Percentiles rank a stretch among this genome's conserved stretches.
Evolutionary conservation across 2,329 filamentous ascomycete genomes (phyloP).

Genomic region (Penicillium nordicum): DNA sequence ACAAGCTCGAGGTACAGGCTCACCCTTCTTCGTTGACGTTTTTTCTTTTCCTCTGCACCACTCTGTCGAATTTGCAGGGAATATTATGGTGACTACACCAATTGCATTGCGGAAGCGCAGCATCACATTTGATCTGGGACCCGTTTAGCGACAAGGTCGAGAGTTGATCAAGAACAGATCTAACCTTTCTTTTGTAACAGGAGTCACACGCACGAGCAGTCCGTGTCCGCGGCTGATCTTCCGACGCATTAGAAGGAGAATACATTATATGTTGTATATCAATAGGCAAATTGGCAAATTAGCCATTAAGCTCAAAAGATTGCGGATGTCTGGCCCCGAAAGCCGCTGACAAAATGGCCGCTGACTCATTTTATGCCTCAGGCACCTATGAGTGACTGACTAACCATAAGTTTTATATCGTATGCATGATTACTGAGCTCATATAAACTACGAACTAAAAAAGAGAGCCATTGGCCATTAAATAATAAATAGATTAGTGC

Average conservation of each 20-base stretch:
- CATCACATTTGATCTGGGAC: slow-evolving; percentile 53
- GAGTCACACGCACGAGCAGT: slow-evolving; percentile 47
- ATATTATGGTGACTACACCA: slow-evolving; percentile 51
- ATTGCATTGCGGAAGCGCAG: slow-evolving; percentile 45
- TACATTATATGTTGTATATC: slow-evolving; percentile 13
- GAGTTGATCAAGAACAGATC: neutral
- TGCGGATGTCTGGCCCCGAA: neutral
- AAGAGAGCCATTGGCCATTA: neutral
- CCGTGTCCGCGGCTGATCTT: slow-evolving; percentile 25
- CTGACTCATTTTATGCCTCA: neutral
- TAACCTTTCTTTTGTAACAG: slow-evolving; percentile 51
- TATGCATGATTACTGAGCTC: neutral
- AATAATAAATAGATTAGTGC: neutral
- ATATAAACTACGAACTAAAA: neutral
- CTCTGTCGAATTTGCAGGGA: slow-evolving; percentile 46
- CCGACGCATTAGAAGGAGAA: slow-evolving; percentile 13
- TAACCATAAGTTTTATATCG: too few relatives aligned
- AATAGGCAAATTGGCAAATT: neutral
- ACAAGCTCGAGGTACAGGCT: neutral
- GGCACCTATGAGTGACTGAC: too few relatives aligned
- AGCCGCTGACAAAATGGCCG: neutral
- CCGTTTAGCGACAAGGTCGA: neutral
- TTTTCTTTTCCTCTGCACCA: slow-evolving; percentile 30
- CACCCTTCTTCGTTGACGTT: slow-evolving; percentile 23
- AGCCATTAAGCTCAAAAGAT: neutral